Conservation (phyloP, 192 early-diverging fungal genomes). For the Linnemannia zychae region DNA sequence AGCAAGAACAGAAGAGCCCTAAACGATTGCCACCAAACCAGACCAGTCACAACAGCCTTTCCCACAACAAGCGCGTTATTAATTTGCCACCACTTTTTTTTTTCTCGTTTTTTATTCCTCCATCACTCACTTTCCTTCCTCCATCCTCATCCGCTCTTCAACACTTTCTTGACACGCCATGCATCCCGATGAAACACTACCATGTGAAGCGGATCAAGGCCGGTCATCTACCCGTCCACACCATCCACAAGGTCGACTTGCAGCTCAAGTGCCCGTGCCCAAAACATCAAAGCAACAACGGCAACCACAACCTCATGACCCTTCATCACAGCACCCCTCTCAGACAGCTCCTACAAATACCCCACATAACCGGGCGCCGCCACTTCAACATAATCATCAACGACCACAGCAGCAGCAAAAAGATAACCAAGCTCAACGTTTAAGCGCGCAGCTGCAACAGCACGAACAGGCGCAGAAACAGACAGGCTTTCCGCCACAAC, state of each 20-base stretch:
- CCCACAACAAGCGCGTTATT: conserved; percentile 4
- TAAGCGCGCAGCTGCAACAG: background rate
- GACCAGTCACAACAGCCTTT: background rate
- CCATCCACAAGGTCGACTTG: background rate
- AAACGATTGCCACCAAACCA: conserved; percentile 2
- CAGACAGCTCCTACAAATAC: background rate
- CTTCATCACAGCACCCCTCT: background rate
- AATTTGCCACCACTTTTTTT: conserved; percentile 1
- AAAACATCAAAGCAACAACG: background rate
- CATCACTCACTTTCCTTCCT: background rate
- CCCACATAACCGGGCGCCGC: background rate
- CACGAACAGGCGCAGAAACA: no score
- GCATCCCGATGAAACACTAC: background rate
- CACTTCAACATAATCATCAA: no score
- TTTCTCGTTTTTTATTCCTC: background rate
- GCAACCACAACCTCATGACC: background rate
- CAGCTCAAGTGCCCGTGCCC: background rate
- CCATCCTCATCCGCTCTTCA: background rate
- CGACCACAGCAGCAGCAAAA: background rate
- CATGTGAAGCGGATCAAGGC: background rate
- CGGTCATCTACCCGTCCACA: background rate
- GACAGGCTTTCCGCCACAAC: background rate
- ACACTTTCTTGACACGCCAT: background rate
- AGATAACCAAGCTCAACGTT: background rate
- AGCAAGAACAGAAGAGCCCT: background rate